These are phyloP conservation scores for Myriangium duriaei DNA, from an alignment of 2,329 filamentous ascomycete species.

Conservation along the genomic window DNA sequence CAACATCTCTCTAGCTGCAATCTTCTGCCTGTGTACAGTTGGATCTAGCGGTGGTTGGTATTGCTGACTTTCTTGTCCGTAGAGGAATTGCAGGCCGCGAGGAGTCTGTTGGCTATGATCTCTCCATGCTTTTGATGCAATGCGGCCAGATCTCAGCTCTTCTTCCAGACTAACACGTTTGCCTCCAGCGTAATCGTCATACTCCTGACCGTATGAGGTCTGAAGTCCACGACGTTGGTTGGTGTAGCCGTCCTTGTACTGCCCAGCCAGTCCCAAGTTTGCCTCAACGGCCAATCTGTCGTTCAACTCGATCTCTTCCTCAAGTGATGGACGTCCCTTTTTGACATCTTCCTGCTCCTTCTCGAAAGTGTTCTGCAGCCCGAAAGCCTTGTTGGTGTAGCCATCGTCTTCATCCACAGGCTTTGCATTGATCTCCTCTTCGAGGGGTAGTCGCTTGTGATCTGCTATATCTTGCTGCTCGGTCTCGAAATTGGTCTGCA, in stretches of 20 bases:
- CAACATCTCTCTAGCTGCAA: conserved; percentile 5
- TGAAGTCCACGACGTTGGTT: conserved; percentile 35
- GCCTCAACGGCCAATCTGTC: conserved; percentile 1
- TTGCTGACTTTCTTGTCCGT: neutral
- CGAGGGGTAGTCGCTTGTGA: conserved; percentile 3
- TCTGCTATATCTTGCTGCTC: conserved; percentile 7
- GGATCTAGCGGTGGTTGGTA: conserved; percentile 2
- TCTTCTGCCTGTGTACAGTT: neutral
- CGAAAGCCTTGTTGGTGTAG: conserved; percentile 12
- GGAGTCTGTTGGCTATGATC: neutral
- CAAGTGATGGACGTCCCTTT: conserved; percentile 5
- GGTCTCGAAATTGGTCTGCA: conserved; percentile 10
- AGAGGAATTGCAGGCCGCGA: conserved; percentile 1
- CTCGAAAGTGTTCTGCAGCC: conserved; percentile 12
- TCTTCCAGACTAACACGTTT: conserved; percentile 5
- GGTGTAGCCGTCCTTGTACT: conserved; percentile 10
- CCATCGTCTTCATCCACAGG: conserved; percentile 8
- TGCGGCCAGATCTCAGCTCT: conserved; percentile 5
- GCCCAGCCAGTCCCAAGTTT: conserved; percentile 1
- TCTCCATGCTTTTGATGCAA: neutral
- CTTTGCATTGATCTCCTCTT: conserved; percentile 7
- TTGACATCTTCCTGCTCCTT: conserved; percentile 9
- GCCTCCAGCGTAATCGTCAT: conserved; percentile 13
- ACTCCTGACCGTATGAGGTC: conserved; percentile 36
- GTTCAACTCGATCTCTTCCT: conserved; percentile 10